Percentiles rank a stretch among this genome's conserved stretches.
Evolutionary conservation across 129 eudicot species (phyloP).

Genomic region (Escallonia herrerae): DNA sequence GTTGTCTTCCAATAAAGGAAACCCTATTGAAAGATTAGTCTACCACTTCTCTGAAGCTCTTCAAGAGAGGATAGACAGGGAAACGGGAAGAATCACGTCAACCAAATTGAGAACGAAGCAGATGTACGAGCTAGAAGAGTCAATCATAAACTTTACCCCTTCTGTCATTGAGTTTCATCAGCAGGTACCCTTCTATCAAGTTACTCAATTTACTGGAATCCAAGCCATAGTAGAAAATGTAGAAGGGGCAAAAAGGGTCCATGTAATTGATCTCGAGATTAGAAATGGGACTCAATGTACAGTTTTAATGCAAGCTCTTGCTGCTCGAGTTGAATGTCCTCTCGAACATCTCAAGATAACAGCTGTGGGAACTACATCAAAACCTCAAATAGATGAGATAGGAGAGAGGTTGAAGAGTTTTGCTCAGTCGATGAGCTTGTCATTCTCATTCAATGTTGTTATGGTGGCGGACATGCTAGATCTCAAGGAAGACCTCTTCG

Average conservation of each 20-base stretch:
- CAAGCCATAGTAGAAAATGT: slow-evolving; percentile 20
- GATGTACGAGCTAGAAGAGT: background rate
- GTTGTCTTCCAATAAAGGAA: slow-evolving; percentile 18
- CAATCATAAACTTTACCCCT: background rate
- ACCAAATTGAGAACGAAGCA: background rate
- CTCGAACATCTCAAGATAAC: slow-evolving; percentile 20
- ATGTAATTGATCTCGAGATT: slow-evolving; percentile 22
- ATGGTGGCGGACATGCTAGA: slow-evolving; percentile 10
- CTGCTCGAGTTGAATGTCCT: slow-evolving; percentile 3
- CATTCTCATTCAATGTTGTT: slow-evolving; percentile 17
- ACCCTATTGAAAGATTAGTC: slow-evolving; percentile 42
- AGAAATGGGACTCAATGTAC: slow-evolving; percentile 8
- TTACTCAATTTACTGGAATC: slow-evolving; percentile 19
- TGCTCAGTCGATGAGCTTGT: slow-evolving; percentile 18
- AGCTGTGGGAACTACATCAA: slow-evolving; percentile 10
- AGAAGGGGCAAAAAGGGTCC: slow-evolving; percentile 8
- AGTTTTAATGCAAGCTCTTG: slow-evolving; percentile 28
- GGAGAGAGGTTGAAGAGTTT: slow-evolving; percentile 7
- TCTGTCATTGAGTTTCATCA: slow-evolving; percentile 2
- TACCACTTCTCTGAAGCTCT: slow-evolving; percentile 48
- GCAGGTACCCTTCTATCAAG: slow-evolving; percentile 12
- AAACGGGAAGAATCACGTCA: slow-evolving; percentile 26
- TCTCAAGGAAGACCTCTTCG: slow-evolving; percentile 2
- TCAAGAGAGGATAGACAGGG: slow-evolving; percentile 32
- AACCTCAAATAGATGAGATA: slow-evolving; percentile 7